Evolutionary conservation across 108 stramenopile species (phyloP), one percentile per base, ranked within the genome.

Genomic region (Fistulifera pelliculosa): DNA sequence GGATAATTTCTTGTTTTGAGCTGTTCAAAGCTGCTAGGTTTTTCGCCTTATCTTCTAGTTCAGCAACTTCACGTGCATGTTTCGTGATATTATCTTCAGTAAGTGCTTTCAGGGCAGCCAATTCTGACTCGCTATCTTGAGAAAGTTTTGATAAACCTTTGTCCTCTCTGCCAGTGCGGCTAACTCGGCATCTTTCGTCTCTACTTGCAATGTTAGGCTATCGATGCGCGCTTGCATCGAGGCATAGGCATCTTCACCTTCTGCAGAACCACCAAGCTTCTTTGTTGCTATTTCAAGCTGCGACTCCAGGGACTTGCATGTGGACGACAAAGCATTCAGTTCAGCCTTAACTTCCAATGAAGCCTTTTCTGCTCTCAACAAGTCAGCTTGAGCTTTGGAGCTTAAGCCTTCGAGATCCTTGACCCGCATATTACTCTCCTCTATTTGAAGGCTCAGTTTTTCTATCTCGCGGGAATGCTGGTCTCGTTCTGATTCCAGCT

Each of bases 111-210:
- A 82, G 52, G n/a, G 77, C 76, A 14, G 71, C 60, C 31, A 94
- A 49, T 31, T 77, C 68, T 15, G 60, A 52, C 64, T 94, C 93
- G 44, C 58, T 83, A n/a, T 70, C 60, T 55, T 83, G 81, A 22
- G 93, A 82, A 51, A 90, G 16, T 58, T 62, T 60, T 88, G 62
- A 44, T 66, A 90, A 27, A 69, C 68, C 8, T 58, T 65, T 8
- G 66, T 64, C 40, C 74, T 58, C 39, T 73, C 62, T 62, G 71
- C 70, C 56, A 78, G 62, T 16, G 55, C 62, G 8, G 51, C 77
- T 10, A 76, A 54, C 18, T 86, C 83, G n/a, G 69, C 53, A 43
- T 80, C 75, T 8, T 77, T 55, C 8, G 65, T 57, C 52, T 81
- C 81, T 16, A 90, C 62, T 40, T 88, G 82, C 1, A 58, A 49